Percentiles rank a stretch among this genome's conserved stretches.
These are phyloP conservation scores for Phytophthora vignae DNA, from an alignment of 352 stramenopile genomes.

Conservation along the genomic window DNA sequence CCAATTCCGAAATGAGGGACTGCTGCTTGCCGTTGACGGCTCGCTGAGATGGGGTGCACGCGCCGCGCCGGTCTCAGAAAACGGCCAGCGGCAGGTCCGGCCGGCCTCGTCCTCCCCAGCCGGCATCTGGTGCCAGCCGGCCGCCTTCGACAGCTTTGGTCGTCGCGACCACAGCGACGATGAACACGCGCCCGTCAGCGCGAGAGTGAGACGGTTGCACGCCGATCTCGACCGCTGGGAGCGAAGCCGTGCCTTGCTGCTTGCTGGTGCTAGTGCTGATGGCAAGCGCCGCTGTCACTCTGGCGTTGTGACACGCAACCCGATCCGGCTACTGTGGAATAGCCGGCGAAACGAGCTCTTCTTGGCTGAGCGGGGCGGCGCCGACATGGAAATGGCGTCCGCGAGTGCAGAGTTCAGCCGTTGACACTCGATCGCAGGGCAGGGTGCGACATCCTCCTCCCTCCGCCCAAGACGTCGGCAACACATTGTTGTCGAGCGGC, in stretches of 20 bases:
- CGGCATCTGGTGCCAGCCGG: conserved; percentile 12
- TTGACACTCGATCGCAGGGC: not conserved
- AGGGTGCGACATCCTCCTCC: conserved; percentile 13
- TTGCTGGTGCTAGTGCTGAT: too few relatives aligned
- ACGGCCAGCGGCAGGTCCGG: conserved; percentile 33
- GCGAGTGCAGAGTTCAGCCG: conserved; percentile 5
- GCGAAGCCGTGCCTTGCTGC: too few relatives aligned
- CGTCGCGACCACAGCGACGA: too few relatives aligned
- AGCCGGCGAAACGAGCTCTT: conserved; percentile 13
- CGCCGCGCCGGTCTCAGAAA: conserved; percentile 34
- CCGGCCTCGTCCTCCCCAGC: not conserved
- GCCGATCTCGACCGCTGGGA: too few relatives aligned
- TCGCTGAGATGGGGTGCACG: conserved; percentile 38
- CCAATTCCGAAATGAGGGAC: conserved; percentile 33
- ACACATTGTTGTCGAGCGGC: not conserved
- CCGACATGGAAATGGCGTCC: conserved; percentile 1
- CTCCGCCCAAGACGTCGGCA: not conserved
- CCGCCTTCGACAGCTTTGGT: too few relatives aligned
- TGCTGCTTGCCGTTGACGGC: conserved; percentile 10
- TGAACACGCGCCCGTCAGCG: too few relatives aligned
- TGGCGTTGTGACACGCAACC: not conserved
- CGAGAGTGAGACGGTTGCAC: too few relatives aligned
- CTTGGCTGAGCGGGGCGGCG: conserved; percentile 12
- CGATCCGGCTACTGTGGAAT: conserved; percentile 4
- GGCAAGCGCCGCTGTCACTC: too few relatives aligned